phyloP scores from a whole-genome alignment of 2,329 filamentous ascomycete genomes.

The Ilyonectria destructans region DNA sequence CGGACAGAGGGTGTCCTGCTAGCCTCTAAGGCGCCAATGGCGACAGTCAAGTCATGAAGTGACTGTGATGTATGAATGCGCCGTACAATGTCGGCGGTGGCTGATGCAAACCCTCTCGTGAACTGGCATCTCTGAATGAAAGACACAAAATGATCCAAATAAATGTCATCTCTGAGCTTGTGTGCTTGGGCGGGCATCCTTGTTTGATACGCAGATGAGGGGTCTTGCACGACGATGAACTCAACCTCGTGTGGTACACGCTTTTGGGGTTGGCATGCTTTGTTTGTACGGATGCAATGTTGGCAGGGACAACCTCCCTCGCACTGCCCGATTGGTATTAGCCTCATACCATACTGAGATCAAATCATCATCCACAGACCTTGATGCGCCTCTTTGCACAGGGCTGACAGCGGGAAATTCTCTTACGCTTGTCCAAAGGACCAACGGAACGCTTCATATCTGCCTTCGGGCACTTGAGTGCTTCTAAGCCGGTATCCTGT shows the following conservation, averaged over 20 bases:
- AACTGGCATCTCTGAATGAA: slow-evolving; percentile 44
- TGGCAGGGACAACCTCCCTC: slow-evolving; percentile 46
- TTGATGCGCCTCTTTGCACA: slow-evolving; percentile 50
- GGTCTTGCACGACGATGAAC: slow-evolving; percentile 32
- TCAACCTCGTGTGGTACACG: not conserved
- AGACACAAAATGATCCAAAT: slow-evolving; percentile 34
- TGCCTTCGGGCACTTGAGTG: not conserved
- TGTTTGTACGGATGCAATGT: slow-evolving; percentile 47
- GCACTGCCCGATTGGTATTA: slow-evolving; percentile 36
- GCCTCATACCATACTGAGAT: no score
- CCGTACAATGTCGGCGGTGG: slow-evolving; percentile 33
- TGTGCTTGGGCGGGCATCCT: slow-evolving; percentile 3
- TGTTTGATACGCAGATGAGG: no score
- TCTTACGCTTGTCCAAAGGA: slow-evolving; percentile 48
- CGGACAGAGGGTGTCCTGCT: slow-evolving; percentile 35
- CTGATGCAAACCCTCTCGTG: slow-evolving; percentile 26
- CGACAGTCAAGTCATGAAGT: slow-evolving; percentile 38
- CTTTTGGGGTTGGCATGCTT: slow-evolving; percentile 40
- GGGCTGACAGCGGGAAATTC: slow-evolving; percentile 44
- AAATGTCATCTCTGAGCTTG: slow-evolving; percentile 5
- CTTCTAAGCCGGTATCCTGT: no score
- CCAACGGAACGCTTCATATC: slow-evolving; percentile 41
- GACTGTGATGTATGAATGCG: slow-evolving; percentile 36
- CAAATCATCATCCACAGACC: slow-evolving; percentile 24
- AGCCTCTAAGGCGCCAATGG: slow-evolving; percentile 49